Conservation (phyloP, 495 filamentous ascomycete species). For the Aspergillus coremiiformis region DNA sequence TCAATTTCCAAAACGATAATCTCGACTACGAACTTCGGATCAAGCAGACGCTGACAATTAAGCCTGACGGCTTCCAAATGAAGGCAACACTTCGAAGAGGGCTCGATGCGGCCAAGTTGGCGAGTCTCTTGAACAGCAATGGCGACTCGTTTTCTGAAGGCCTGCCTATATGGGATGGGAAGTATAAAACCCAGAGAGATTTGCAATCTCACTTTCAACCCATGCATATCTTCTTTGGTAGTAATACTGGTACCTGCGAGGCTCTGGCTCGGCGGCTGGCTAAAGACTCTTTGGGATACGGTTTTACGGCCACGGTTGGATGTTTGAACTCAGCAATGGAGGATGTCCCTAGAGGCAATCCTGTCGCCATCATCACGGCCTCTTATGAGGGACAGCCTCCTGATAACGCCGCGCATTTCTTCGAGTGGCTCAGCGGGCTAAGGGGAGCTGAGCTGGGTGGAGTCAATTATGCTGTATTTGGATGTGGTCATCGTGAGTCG, state of each 20-base stretch:
- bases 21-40: constrained; percentile 49
- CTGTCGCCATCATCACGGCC: constrained; percentile 7
- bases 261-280: constrained; percentile 5
- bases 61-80: constrained; percentile 68
- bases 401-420: constrained; percentile 12
- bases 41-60: constrained; percentile 68
- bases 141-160: neutral
- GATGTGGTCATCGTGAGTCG: constrained; percentile 32
- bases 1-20: constrained; percentile 54
- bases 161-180: neutral
- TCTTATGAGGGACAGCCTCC: constrained; percentile 12
- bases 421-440: constrained; percentile 4
- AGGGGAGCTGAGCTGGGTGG: neutral
- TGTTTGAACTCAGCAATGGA: constrained; percentile 2
- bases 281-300: neutral
- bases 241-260: constrained; percentile 12
- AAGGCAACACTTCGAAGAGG: constrained; percentile 53
- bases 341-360: neutral
- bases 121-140: neutral
- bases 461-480: constrained; percentile 9
- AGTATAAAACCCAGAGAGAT: neutral
- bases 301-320: constrained; percentile 1
- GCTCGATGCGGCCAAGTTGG: constrained; percentile 20
- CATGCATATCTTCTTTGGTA: constrained; percentile 7
- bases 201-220: neutral